These are phyloP conservation scores for Candida railenensis DNA, from an alignment of 805 yeast genomes.

Conservation along the genomic window DNA sequence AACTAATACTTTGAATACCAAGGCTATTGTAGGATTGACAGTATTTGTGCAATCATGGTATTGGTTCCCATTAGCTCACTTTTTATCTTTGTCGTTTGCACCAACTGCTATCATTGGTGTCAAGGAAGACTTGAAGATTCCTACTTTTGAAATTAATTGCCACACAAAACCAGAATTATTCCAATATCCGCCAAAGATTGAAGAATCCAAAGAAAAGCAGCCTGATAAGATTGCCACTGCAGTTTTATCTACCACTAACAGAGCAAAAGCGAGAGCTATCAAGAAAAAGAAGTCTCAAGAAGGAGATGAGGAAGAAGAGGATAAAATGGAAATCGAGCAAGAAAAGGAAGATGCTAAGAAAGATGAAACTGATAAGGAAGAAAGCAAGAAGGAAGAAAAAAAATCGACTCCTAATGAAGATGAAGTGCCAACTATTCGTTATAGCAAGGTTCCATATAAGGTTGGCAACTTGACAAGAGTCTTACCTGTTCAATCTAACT, in stretches of 20 bases:
- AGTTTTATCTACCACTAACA: conserved; percentile 88
- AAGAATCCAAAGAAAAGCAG: conserved; percentile 74
- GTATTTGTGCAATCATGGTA: conserved; percentile 95
- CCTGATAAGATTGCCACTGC: conserved; percentile 92
- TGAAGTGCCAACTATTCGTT: conserved; percentile 45
- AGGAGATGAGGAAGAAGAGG: conserved; percentile 42
- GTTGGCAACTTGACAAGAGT: conserved; percentile 83
- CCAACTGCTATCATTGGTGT: conserved; percentile 92
- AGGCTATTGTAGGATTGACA: conserved; percentile 88
- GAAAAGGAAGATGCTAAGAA: conserved; percentile 21
- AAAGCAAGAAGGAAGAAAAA: conserved; percentile 19
- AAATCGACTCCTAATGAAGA: conserved; percentile 12
- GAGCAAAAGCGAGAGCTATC: conserved; percentile 91
- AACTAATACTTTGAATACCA: conserved; percentile 85
- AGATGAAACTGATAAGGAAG: conserved; percentile 15
- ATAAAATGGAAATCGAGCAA: conserved; percentile 42
- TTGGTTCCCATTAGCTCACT: conserved; percentile 97
- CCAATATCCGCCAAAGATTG: conserved; percentile 86
- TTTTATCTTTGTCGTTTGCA: conserved; percentile 84
- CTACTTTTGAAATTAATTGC: conserved; percentile 78
- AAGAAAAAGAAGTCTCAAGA: conserved; percentile 53
- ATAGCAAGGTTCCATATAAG: conserved; percentile 64
- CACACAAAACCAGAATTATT: conserved; percentile 77
- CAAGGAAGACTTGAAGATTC: conserved; percentile 79
- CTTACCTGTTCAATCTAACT: conserved; percentile 82